Evolutionary conservation across 768 basidiomycete species (phyloP), one percentile per base, ranked within the genome.

Genomic region (Mycena vitilis): DNA sequence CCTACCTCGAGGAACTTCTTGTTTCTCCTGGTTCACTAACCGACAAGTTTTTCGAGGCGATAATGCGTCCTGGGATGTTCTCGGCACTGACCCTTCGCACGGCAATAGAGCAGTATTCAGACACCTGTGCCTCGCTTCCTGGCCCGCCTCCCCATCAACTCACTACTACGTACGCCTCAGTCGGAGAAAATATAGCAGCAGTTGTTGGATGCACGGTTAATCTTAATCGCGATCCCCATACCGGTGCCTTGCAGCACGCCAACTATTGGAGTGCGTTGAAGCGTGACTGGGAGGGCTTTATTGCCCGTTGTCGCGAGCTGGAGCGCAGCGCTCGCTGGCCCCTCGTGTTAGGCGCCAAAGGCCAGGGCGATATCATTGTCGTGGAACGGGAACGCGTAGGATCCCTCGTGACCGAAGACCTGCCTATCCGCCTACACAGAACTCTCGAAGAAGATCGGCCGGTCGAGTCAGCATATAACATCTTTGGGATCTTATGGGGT

Each of bases 211-310:
- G 92, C 74, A 92, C 93, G 0, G 91, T 98, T 57, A 85, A 84
- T 62, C 83, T 96, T 42, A 86, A 88, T 70, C 85, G 85, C 48
- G 91, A 94, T 74, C 84, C 90, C 0, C 89, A 91, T 68, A 95
- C 94, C 4, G 95, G 95, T 18, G 91, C 91, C 44, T 84, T 89
- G 53, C 89, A 92, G 70, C 85, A 95, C 75, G 88, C 89, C 52
- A 90, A 89, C 51, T 95, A 95, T 75, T 92, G 94, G 89, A 91
- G 88, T 72, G 89, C 91, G 0, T 79, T 98, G 73, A 96, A 94
- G 77, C 83, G 93, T 53, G 96, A 98, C 73, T 99, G 97, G 96
- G 93, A 98, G 75, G 95, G 96, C 4, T 96, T 98, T 74, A 89
- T 96, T 68, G 92, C 96, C 10, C 87, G 94, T 64, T 96, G 95